Base-by-base conservation (phyloP, 2,329 filamentous ascomycete species). In the Ambrosiella beaveri region DNA sequence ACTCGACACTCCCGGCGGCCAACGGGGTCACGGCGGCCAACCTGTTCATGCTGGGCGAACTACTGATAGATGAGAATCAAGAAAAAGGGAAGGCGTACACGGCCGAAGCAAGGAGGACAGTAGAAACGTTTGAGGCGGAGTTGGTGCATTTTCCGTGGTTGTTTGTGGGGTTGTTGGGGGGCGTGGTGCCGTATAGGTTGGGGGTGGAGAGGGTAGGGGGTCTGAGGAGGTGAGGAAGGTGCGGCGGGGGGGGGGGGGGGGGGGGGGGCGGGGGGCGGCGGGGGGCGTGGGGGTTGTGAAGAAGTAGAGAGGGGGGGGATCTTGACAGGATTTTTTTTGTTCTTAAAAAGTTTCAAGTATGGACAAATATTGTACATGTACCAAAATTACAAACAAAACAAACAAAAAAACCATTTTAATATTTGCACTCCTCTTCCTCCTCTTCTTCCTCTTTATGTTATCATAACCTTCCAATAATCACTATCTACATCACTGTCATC, bases 61-160 rank as follows among this genome's bases (percentile, higher is more conserved):
- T 95, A 1, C 74, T 95, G 0, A 78, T 80, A 52, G 38, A 13
- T 12, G 54, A 56, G 7, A n/a, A 52, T 13, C 39, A 44, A 35
- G 17, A 15, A n/a, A 51, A 15, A n/a, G 51, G 47, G 8, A 58
- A 58, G 38, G 19, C 15, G 45, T 90, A 88, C 65, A 75, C 75
- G 0, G 72, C 73, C 56, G 75, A 82, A 55, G 89, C 88, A 0
- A 77, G 79, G 55, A 79, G 85, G 63, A 93, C 88, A 0, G 81
- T 90, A 61, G 81, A 82, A 61, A 88, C 89, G 0, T 98, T 98
- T 64, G 88, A 95, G 64, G 84, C 86, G 0, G 93, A 98, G 71
- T 82, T 95, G 64, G 75, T 94, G 66, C 89, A 97, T 68, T 89
- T 97, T 65, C 89, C 93, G 0, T 95, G 93, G 75, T 75, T 97